Evolutionary conservation across 139 green algal species (phyloP).

Genomic region (Raphidocelis subcapitata): DNA sequence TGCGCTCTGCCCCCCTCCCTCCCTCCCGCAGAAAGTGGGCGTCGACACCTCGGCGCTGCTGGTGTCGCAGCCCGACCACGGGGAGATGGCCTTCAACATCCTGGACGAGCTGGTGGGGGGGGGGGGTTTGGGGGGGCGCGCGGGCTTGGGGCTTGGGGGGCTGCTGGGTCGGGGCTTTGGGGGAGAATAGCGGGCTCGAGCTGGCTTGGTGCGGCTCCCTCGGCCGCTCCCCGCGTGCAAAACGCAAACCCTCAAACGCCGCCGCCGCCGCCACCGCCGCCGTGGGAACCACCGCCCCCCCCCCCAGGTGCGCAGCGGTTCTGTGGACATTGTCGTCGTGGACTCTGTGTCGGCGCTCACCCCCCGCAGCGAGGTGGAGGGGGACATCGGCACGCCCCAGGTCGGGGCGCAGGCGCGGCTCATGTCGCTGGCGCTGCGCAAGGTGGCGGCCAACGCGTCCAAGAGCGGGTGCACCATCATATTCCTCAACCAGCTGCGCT

Average conservation of each 20-base stretch:
- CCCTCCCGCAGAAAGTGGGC: no score
- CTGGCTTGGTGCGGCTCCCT: not conserved
- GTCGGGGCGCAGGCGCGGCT: conserved; percentile 90
- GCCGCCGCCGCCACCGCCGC: no score
- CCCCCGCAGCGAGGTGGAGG: conserved; percentile 90
- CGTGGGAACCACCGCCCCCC: no score
- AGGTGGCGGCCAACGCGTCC: conserved; percentile 79
- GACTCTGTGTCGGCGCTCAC: conserved; percentile 93
- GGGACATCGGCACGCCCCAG: conserved; percentile 76
- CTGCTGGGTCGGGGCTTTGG: no score
- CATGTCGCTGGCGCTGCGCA: conserved; percentile 92
- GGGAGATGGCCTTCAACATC: conserved; percentile 85
- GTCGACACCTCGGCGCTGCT: no score
- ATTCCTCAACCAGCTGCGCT: conserved; percentile 92
- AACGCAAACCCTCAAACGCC: no score
- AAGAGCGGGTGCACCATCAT: conserved; percentile 82
- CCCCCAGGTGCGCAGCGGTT: conserved; percentile 32
- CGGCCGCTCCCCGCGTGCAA: no score
- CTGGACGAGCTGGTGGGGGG: conserved; percentile 82
- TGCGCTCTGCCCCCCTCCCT: no score
- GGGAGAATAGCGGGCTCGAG: no score
- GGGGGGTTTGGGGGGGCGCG: no score
- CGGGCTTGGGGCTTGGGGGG: no score
- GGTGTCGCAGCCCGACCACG: no score
- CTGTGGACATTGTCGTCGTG: conserved; percentile 87